These are phyloP conservation scores for Xylariaceae sp. DNA, from an alignment of 2,329 filamentous ascomycete genomes.

Conservation along the genomic window DNA sequence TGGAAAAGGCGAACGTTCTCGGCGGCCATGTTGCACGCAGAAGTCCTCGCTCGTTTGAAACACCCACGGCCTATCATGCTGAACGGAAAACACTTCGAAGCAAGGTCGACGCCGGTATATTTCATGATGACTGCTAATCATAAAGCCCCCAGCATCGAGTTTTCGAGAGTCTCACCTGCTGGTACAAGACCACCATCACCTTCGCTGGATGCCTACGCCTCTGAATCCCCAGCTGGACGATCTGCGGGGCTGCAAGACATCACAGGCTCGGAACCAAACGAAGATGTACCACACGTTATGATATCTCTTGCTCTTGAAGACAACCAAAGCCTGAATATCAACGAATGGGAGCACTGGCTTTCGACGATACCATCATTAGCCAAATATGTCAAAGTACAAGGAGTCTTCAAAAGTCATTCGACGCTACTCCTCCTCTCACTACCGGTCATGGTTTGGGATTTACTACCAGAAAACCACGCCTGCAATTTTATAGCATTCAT, in stretches of 20 bases:
- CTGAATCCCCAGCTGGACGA: conserved; percentile 22
- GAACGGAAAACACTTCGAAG: conserved; percentile 55
- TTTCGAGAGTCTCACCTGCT: conserved; percentile 36
- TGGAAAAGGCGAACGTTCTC: conserved; percentile 53
- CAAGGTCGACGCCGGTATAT: conserved; percentile 55
- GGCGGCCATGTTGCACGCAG: conserved; percentile 57
- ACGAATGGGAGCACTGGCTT: conserved; percentile 57
- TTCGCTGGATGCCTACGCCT: conserved; percentile 24
- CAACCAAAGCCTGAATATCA: conserved; percentile 52
- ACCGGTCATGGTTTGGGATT: conserved; percentile 56
- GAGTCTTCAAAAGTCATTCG: conserved; percentile 58
- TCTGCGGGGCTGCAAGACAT: conserved; percentile 24
- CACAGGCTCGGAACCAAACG: conserved; percentile 41
- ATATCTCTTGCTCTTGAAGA: conserved; percentile 57
- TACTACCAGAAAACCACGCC: conserved; percentile 53
- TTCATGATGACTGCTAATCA: conserved; percentile 62
- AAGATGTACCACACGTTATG: conserved; percentile 56
- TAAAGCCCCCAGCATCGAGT: conserved; percentile 53
- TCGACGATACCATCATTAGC: conserved; percentile 51
- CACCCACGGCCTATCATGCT: conserved; percentile 54
- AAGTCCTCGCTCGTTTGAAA: conserved; percentile 55
- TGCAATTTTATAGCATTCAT: conserved; percentile 57
- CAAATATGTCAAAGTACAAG: conserved; percentile 57
- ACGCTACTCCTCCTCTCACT: conserved; percentile 54
- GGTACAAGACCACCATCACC: conserved; percentile 34